Evolutionary conservation across 768 basidiomycete genomes (phyloP), one percentile per base, ranked within the genome.

Genomic region (Leucosporidium scottii): DNA sequence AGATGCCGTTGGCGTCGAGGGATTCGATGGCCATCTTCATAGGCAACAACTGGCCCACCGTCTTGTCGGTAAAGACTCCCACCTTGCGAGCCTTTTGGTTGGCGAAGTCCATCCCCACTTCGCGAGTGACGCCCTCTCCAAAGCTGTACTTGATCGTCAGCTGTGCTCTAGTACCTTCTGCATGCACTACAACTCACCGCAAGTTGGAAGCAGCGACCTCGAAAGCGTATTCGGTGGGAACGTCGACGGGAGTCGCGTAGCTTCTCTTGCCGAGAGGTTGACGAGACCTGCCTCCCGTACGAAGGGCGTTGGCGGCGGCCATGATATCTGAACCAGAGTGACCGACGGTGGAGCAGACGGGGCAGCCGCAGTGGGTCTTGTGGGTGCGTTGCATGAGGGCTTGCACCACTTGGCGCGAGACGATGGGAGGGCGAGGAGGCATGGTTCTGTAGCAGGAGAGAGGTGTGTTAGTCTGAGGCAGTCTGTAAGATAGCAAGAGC

Each of bases 71-170:
- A 77, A 93, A 94, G 27, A 98, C 89, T 23, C 85, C 94, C 71
- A 98, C 90, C 87, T 96, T 75, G 73, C 85, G 84, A 10, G 92
- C 91, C 65, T 87, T 88, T 89, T 91, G 88, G 80, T 93, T 93
- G 82, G 88, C 89, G 74, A 93, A 82, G 78, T 93, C 92, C 88
- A 93, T 91, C 44, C 91, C 92, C 25, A 59, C 59, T 62, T 55
- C 91, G 49, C 83, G 82, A 5, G 91, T 93, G 47, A 91, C 92
- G 36, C 91, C 91, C 69, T 91, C 87, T 2, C 91, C 91, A 75
- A 93, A 94, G 59, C 39, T 44, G 39, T 44, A 44, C 10, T 15
- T 2, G 39, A 44, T 2, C 2, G 39, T 44, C 15, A 44, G 39
- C 39, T 44, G 8, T 44, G 8, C 13, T 8, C 8, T 44, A 44